Conservation (phyloP, 2,329 filamentous ascomycete genomes). For the Colletotrichum truncatum region DNA sequence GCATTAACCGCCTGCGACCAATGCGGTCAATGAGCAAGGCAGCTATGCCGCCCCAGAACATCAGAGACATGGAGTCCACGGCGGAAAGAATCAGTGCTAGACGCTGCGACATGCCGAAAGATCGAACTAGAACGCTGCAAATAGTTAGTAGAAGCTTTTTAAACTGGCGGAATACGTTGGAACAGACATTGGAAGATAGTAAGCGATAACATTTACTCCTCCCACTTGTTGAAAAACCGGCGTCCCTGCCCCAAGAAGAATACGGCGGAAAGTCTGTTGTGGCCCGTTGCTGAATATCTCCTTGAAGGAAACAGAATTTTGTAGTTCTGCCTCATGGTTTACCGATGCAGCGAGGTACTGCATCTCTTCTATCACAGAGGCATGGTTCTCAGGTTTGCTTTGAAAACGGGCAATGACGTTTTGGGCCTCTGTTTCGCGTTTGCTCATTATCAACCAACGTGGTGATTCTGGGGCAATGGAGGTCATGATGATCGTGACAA, state of each 20-base stretch:
- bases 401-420: constrained; percentile 33
- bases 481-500: constrained; percentile 41
- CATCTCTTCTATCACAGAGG: background rate
- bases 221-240: background rate
- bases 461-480: constrained; percentile 52
- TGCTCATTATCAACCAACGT: constrained; percentile 55
- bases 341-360: no score
- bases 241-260: background rate
- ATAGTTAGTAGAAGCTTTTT: constrained; percentile 54
- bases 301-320: background rate
- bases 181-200: background rate
- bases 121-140: no score
- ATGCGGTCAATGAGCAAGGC: constrained; percentile 47
- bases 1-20: constrained; percentile 67
- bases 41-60: constrained; percentile 37
- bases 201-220: background rate
- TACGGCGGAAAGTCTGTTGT: background rate
- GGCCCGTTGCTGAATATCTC: background rate
- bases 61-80: constrained; percentile 51
- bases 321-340: background rate
- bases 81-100: no score
- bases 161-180: background rate
- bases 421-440: constrained; percentile 50
- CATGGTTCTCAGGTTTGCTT: background rate
- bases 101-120: no score